These are phyloP conservation scores for Cylindrotheca fusiformis DNA, from an alignment of 108 stramenopile genomes.

Conservation along the genomic window DNA sequence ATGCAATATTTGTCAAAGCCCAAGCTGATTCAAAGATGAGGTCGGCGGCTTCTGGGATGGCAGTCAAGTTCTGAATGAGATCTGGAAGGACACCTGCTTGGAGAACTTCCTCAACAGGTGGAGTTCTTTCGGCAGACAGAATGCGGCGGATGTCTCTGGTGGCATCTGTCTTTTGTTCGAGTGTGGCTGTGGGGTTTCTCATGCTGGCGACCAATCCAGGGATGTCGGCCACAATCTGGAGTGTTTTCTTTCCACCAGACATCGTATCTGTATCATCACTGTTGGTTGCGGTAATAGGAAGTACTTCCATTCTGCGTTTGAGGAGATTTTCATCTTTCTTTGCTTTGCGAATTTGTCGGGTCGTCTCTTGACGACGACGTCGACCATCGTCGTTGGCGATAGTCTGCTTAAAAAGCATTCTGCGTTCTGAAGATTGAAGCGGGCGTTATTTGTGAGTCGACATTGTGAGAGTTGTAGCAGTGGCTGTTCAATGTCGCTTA, in stretches of 20 bases:
- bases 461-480: neutral
- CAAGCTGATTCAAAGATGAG: constrained; percentile 93
- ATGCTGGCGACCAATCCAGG: constrained; percentile 32
- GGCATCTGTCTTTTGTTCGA: constrained; percentile 43
- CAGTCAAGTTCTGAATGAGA: constrained; percentile 62
- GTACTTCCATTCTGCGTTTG: constrained; percentile 48
- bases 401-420: constrained; percentile 90
- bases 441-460: neutral
- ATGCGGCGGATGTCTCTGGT: constrained; percentile 75
- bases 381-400: constrained; percentile 87
- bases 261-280: constrained; percentile 1
- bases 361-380: constrained; percentile 73
- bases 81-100: constrained; percentile 65
- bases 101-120: constrained; percentile 83
- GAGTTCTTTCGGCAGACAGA: constrained; percentile 76
- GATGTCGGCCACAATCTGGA: constrained; percentile 43
- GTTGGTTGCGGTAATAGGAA: constrained; percentile 3
- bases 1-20: constrained; percentile 94
- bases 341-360: constrained; percentile 65
- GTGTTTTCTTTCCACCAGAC: neutral
- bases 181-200: constrained; percentile 23
- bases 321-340: constrained; percentile 69
- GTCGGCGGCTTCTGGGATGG: constrained; percentile 32
- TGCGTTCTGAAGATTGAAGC: constrained; percentile 40
- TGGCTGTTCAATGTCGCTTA: neutral